Conservation (phyloP, 768 basidiomycete species). For the Boletus tomentosulus region DNA sequence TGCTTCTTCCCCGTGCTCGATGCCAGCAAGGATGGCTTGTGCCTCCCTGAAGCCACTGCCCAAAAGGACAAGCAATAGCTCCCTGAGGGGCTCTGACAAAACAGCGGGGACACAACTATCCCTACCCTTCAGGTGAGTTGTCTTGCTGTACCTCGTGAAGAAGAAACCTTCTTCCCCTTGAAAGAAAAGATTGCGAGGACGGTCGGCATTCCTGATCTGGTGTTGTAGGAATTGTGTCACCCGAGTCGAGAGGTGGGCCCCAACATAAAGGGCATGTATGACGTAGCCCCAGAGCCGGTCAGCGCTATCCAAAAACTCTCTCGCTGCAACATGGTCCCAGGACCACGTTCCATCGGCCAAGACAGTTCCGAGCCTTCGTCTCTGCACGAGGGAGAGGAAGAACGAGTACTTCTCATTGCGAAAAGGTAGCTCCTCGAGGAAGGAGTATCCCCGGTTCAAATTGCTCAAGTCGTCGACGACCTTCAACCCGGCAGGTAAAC, state of each 20-base stretch:
- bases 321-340: not conserved
- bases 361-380: too few species aligned
- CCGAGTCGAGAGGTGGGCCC: not conserved
- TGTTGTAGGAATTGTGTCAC: slow-evolving; percentile 3
- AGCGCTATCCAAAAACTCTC: not conserved
- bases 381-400: too few species aligned
- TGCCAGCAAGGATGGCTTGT: too few species aligned
- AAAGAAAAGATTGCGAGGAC: slow-evolving; percentile 1
- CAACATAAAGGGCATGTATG: slow-evolving; percentile 1
- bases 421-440: too few species aligned
- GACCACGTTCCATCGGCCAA: not conserved
- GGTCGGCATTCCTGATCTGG: slow-evolving; percentile 4
- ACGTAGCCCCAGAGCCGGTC: not conserved
- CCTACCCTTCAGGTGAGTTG: not conserved
- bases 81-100: not conserved
- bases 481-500: too few species aligned
- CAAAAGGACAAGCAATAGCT: not conserved
- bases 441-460: too few species aligned
- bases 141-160: slow-evolving; percentile 8
- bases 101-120: slow-evolving; percentile 1
- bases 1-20: too few species aligned
- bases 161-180: not conserved
- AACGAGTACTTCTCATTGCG: too few species aligned
- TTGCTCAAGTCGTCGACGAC: too few species aligned
- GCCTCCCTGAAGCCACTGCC: slow-evolving; percentile 1